Percentiles rank a stretch among this genome's conserved stretches.
These are phyloP conservation scores for Candida montana DNA, from an alignment of 805 yeast genomes.

Conservation along the genomic window DNA sequence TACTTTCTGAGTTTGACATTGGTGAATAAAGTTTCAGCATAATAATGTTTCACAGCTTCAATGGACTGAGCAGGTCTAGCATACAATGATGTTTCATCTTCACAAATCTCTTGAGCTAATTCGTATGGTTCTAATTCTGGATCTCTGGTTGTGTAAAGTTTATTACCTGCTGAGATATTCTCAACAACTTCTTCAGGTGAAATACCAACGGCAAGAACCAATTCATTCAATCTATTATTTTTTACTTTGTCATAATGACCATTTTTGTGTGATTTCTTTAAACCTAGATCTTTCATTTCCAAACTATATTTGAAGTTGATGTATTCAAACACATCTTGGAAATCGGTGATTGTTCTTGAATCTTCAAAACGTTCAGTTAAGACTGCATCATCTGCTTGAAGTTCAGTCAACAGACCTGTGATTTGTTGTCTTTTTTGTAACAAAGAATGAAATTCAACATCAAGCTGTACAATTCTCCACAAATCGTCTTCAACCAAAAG, in stretches of 20 bases:
- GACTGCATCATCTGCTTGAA: constrained; percentile 51
- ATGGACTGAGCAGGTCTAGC: constrained; percentile 56
- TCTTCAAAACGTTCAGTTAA: constrained; percentile 49
- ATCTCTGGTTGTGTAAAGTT: constrained; percentile 71
- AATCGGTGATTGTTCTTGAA: constrained; percentile 65
- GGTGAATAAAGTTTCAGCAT: constrained; percentile 73
- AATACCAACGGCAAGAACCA: constrained; percentile 69
- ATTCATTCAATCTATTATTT: constrained; percentile 54
- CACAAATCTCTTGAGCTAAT: constrained; percentile 40
- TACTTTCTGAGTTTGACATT: constrained; percentile 76
- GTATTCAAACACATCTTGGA: constrained; percentile 84
- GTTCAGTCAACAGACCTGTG: constrained; percentile 46
- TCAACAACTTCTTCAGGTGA: constrained; percentile 79
- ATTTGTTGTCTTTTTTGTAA: constrained; percentile 67
- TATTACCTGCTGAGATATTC: constrained; percentile 62
- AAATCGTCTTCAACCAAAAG: constrained; percentile 75
- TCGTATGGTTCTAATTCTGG: constrained; percentile 55
- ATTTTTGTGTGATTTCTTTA: constrained; percentile 35
- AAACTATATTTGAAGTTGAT: constrained; percentile 61
- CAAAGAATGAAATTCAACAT: constrained; percentile 82
- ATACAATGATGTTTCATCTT: constrained; percentile 39
- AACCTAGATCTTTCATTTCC: constrained; percentile 32
- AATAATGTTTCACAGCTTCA: constrained; percentile 68
- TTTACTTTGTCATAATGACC: constrained; percentile 64
- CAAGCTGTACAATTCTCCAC: constrained; percentile 86